phyloP scores from a whole-genome alignment of 2,329 filamentous ascomycete species.

The Phaeophleospora eucalypticola region DNA sequence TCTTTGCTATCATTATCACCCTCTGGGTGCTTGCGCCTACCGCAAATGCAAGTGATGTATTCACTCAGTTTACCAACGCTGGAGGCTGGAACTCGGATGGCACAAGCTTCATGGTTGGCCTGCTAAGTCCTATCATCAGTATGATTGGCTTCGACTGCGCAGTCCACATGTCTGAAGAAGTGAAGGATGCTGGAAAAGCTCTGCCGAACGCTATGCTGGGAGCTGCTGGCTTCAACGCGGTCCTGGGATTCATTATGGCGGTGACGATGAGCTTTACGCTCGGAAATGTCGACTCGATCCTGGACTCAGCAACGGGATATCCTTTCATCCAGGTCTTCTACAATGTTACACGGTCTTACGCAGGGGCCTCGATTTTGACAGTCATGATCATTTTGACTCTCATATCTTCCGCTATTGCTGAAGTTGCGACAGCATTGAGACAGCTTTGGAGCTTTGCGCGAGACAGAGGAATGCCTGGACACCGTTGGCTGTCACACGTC shows the following conservation, averaged over 20 bases:
- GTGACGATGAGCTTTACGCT: slow-evolving; percentile 35
- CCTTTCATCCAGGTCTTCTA: slow-evolving; percentile 37
- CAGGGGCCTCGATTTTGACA: slow-evolving; percentile 32
- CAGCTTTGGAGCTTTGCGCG: slow-evolving; percentile 40
- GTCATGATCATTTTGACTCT: slow-evolving; percentile 32
- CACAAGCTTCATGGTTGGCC: slow-evolving; percentile 40
- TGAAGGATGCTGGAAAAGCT: slow-evolving; percentile 21
- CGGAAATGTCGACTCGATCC: slow-evolving; percentile 30
- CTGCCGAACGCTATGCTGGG: slow-evolving; percentile 26
- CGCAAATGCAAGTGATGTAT: slow-evolving; percentile 41
- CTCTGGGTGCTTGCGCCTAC: slow-evolving; percentile 42
- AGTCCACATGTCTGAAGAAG: slow-evolving; percentile 30
- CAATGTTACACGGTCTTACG: slow-evolving; percentile 32
- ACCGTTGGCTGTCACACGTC: slow-evolving; percentile 10
- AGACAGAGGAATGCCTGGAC: slow-evolving; percentile 36
- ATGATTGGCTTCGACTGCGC: slow-evolving; percentile 25
- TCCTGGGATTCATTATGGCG: slow-evolving; percentile 23
- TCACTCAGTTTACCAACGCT: slow-evolving; percentile 46
- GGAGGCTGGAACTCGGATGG: slow-evolving; percentile 43
- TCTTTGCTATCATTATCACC: slow-evolving; percentile 50
- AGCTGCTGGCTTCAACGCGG: slow-evolving; percentile 18
- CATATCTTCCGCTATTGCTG: slow-evolving; percentile 30
- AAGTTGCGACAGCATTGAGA: slow-evolving; percentile 36
- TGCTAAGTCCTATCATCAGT: slow-evolving; percentile 27
- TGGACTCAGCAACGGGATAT: slow-evolving; percentile 17